Conservation (phyloP, 2,329 filamentous ascomycete genomes). For the Dothistroma septosporum region DNA sequence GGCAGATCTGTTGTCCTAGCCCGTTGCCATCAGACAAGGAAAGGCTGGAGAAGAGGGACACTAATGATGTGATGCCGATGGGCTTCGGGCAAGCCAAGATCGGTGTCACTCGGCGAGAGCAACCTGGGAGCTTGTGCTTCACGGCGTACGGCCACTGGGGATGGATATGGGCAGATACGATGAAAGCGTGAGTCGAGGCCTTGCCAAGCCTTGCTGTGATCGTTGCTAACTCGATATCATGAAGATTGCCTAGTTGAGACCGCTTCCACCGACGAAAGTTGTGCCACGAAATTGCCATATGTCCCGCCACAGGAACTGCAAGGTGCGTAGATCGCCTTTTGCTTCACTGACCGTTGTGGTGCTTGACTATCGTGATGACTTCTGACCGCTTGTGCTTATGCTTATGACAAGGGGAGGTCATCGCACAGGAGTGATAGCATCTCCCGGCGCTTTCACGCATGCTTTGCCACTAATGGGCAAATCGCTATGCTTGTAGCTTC, state of each 20-base stretch:
- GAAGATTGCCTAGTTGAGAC: not conserved
- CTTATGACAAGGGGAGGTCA: not conserved
- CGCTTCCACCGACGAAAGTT: not conserved
- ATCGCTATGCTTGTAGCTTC: too few species aligned
- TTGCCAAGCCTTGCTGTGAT: not conserved
- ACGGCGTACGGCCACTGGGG: constrained; percentile 31
- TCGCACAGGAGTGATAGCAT: not conserved
- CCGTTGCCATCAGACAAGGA: not conserved
- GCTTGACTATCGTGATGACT: not conserved
- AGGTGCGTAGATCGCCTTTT: not conserved
- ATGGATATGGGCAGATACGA: constrained; percentile 33
- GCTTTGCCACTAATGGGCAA: too few species aligned
- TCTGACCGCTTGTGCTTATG: not conserved
- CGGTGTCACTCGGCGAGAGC: not conserved
- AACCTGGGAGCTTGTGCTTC: constrained; percentile 2
- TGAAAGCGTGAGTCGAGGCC: constrained; percentile 25
- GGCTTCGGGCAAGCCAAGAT: not conserved
- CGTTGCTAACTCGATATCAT: not conserved
- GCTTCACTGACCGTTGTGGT: not conserved
- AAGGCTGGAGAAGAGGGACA: not conserved
- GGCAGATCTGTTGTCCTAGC: constrained; percentile 36
- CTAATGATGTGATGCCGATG: not conserved
- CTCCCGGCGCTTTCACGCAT: too few species aligned
- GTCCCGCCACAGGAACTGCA: not conserved
- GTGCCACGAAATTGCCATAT: not conserved